Evolutionary conservation across 768 basidiomycete species (phyloP), one percentile per base, ranked within the genome.

Genomic region (Lentinula detonsa): DNA sequence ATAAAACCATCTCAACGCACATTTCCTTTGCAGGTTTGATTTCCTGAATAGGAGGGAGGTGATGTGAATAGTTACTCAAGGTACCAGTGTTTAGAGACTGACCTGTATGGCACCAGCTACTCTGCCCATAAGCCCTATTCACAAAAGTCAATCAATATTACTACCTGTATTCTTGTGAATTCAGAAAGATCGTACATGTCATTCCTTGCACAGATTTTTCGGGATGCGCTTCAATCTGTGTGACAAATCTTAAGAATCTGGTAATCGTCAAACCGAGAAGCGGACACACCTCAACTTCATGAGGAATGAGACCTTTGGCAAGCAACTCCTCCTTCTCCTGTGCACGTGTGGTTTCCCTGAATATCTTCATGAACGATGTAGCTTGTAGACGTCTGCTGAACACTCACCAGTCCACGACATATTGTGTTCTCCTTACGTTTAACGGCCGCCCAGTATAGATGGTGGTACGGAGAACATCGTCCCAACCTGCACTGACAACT

Each of bases 21-120:
- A 95, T 95, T 61, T 84, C 83, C 71, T 87, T 90, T 4, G 93
- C 94, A 1, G 92, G 87, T 69, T 91, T 88, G 69, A 95, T 84
- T 48, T 93, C 90, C 84, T 85, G 57, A 8, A 52, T 34, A 65
- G 51, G n/a, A 45, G 53, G 53, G 15, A 34, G 31, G 34, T 16
- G 34, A 51, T 65, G 28, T 66, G 62, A 37, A 59, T 35, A 54
- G 33, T 10, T 5, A 5, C 21, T 3, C 43, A 16, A 37, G 46
- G 9, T n/a, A 46, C 23, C n/a, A 33, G 18, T 15, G 55, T 23
- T 28, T 61, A 21, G 51, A 54, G 18, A 74, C 81, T 50, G 61
- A 84, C 84, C 53, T 82, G 77, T 62, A 91, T 87, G 23, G 86
- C 80, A 23, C 83, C 90, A 28, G 88, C 90, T 1, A 90, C 87